A percentile compares a stretch with the other conserved stretches of the same genome.
These are phyloP conservation scores for Penicillium occitanis DNA, from an alignment of 2,329 filamentous ascomycete species.

Conservation along the genomic window DNA sequence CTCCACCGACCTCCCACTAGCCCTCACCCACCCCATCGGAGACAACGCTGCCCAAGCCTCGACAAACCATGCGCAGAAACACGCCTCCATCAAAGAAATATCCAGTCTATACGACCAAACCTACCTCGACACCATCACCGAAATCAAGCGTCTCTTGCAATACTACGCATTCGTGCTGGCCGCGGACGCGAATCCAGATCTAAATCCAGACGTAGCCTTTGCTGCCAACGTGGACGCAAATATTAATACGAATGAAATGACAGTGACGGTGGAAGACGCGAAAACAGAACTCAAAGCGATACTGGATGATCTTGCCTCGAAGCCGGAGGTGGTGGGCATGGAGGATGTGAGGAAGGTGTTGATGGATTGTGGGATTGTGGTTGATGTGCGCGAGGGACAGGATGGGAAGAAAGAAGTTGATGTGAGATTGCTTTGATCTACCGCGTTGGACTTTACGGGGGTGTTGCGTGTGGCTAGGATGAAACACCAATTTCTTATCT, in stretches of 20 bases:
- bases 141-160: constrained; percentile 9
- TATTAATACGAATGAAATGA: background rate
- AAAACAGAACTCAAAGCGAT: constrained; percentile 6
- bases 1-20: background rate
- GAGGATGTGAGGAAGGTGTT: background rate
- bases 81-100: background rate
- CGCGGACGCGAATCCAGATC: background rate
- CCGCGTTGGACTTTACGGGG: background rate
- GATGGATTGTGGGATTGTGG: constrained; percentile 11
- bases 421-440: background rate
- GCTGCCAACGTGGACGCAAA: background rate
- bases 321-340: constrained; percentile 13
- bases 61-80: background rate
- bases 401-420: background rate
- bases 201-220: background rate
- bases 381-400: background rate
- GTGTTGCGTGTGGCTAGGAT: background rate
- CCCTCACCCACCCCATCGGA: background rate
- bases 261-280: background rate
- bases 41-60: background rate
- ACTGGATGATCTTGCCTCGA: background rate
- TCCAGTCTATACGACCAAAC: background rate
- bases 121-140: constrained; percentile 13
- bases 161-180: background rate
- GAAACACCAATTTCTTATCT: background rate